These are phyloP conservation scores for Cnidoscolus chayamansa DNA, from an alignment of 441 rosid genomes.

Conservation along the genomic window DNA sequence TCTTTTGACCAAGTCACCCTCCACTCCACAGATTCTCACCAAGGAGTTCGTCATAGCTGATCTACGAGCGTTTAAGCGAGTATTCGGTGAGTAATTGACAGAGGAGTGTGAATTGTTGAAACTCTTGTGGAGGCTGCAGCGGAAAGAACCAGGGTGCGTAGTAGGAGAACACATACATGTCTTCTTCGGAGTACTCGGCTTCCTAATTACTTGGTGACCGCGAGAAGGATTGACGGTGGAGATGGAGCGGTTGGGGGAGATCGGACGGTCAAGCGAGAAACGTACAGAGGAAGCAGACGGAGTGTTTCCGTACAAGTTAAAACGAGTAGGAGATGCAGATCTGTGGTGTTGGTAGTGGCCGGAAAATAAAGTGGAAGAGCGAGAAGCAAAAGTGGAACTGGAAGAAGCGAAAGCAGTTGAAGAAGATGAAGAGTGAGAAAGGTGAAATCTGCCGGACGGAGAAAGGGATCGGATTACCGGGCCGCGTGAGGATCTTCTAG, in stretches of 20 bases:
- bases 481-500: conserved; percentile 39
- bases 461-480: conserved; percentile 34
- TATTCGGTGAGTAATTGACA: conserved; percentile 30
- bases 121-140: conserved; percentile 58
- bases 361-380: conserved; percentile 35
- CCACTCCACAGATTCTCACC: conserved; percentile 47
- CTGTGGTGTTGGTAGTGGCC: not conserved
- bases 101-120: conserved; percentile 19
- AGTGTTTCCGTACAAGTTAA: not conserved
- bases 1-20: conserved; percentile 8
- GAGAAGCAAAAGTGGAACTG: conserved; percentile 40
- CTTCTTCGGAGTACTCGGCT: conserved; percentile 37
- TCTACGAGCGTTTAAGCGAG: conserved; percentile 62
- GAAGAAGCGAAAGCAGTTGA: conserved; percentile 49
- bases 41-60: conserved; percentile 81
- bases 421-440: conserved; percentile 23
- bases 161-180: conserved; percentile 78
- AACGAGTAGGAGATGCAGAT: not conserved
- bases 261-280: not conserved
- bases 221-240: conserved; percentile 38
- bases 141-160: conserved; percentile 71
- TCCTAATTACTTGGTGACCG: conserved; percentile 29
- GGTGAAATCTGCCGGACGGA: conserved; percentile 39
- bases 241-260: conserved; percentile 30
- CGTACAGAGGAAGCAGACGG: conserved; percentile 8